These are phyloP conservation scores for Helicostylum pulchrum DNA, from an alignment of 192 early-diverging fungal genomes.

Conservation along the genomic window DNA sequence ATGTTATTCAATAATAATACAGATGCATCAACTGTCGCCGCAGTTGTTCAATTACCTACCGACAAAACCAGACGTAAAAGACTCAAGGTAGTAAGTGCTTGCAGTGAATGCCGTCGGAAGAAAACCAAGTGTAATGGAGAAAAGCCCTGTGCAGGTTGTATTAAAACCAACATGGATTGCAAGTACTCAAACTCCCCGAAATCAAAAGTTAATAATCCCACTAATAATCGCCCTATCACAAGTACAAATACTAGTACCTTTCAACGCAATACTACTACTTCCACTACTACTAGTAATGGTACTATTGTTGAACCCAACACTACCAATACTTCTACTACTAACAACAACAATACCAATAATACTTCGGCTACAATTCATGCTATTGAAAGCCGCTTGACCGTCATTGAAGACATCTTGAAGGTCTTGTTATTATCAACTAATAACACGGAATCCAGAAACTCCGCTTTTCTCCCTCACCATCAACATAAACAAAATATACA, in stretches of 20 bases:
- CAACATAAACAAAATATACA: not conserved
- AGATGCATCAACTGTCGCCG: not conserved
- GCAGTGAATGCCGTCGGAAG: constrained; percentile 26
- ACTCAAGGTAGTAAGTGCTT: constrained; percentile 25
- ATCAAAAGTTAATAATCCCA: constrained; percentile 5
- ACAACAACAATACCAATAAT: not conserved
- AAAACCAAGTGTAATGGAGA: constrained; percentile 29
- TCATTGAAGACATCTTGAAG: constrained; percentile 25
- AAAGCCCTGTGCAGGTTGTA: constrained; percentile 24
- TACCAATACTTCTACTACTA: not conserved
- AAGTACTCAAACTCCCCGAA: constrained; percentile 21
- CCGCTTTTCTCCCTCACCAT: not conserved
- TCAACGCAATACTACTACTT: not conserved
- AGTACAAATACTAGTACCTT: not conserved
- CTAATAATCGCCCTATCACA: not conserved
- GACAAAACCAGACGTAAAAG: constrained; percentile 22
- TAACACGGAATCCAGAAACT: constrained; percentile 1
- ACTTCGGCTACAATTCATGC: constrained; percentile 12
- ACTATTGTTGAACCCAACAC: not conserved
- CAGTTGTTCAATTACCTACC: not conserved
- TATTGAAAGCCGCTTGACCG: constrained; percentile 15
- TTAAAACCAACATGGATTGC: constrained; percentile 20
- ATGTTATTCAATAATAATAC: constrained; percentile 2
- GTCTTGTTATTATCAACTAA: constrained; percentile 10
- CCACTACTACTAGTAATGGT: not conserved